Percentiles rank a stretch among this genome's conserved stretches.
phyloP scores from a whole-genome alignment of 2,329 filamentous ascomycete species.

The Alternaria angustiovoidea region DNA sequence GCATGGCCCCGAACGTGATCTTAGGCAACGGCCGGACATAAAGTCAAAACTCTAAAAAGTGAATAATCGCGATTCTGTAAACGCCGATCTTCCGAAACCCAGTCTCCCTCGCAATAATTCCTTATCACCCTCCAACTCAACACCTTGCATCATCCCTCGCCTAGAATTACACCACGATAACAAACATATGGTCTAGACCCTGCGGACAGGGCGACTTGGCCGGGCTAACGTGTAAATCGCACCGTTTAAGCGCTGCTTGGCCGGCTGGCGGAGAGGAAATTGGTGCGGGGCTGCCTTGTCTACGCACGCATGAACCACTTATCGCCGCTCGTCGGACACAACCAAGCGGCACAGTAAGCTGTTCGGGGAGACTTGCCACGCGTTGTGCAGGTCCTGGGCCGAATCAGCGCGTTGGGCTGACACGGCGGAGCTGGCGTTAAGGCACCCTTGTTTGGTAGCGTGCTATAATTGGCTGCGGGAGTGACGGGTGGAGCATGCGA shows the following conservation, averaged over 20 bases:
- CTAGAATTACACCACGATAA: constrained; percentile 22
- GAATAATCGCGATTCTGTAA: constrained; percentile 9
- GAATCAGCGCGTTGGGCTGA: constrained; percentile 30
- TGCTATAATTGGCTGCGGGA: constrained; percentile 8
- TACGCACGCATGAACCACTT: constrained; percentile 26
- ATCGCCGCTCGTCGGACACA: constrained; percentile 24
- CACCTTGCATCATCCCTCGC: constrained; percentile 24
- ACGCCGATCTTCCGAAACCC: constrained; percentile 24
- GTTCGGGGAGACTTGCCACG: constrained; percentile 30
- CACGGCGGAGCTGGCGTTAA: constrained; percentile 21
- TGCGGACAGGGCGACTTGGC: constrained; percentile 20
- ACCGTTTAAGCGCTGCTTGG: constrained; percentile 25
- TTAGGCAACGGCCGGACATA: neutral
- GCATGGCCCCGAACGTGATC: constrained; percentile 14
- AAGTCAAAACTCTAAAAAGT: neutral
- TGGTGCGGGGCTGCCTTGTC: constrained; percentile 22
- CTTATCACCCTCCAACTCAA: constrained; percentile 18
- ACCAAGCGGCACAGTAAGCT: constrained; percentile 24
- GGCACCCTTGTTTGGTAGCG: constrained; percentile 10
- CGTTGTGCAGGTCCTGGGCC: constrained; percentile 21
- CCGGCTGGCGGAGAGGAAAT: constrained; percentile 29
- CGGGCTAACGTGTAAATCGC: constrained; percentile 9
- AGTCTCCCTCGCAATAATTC: constrained; percentile 1
- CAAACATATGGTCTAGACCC: constrained; percentile 29
- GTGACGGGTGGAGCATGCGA: constrained; percentile 10